Base-by-base conservation (phyloP, 495 filamentous ascomycete species). In the Hyaloscypha bicolor region DNA sequence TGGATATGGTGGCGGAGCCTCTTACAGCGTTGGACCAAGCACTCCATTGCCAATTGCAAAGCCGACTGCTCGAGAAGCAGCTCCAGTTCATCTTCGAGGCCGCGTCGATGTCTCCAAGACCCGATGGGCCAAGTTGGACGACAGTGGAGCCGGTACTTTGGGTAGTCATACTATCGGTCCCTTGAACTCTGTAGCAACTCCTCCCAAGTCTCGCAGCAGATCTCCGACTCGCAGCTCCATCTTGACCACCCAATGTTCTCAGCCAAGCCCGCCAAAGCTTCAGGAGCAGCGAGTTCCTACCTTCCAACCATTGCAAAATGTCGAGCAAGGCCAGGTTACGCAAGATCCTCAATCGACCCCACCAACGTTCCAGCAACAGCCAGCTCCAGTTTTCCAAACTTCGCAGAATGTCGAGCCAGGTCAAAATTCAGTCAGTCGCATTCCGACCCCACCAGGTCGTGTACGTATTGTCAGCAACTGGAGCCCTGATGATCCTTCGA, bases 381-480 rank as follows among this genome's bases (percentile, higher is more conserved):
- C 1, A 21, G 9, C 2, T 6, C 51, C 51, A n/a, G 51, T 16
- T n/a, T 53, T 53, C 4, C 19, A 53, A n/a, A 6, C 51, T 53
- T 25, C 19, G 19, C 51, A 25, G 16, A 53, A 53, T 53, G 19
- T 53, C 51, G 19, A 53, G 51, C 19, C 6, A 56, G 53, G 29
- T 30, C 53, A 56, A 4, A 14, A 56, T 37, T 9, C 57, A 21
- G 31, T 60, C 57, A 22, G 5, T 37, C 32, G 32, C 57, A 48
- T 60, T 19, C 57, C 33, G 9, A 33, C 57, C 1, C 57, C n/a
- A 16, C 32, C 57, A 33, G 61, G 61, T 2, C 61, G 61, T 32
- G 21, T 55, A 29, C 33, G 33, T 1, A 64, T 64, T 19, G 52
- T 64, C 31, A 64, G 52, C 21, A 64, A 64, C 31, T n/a, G 12